Evolutionary conservation across 2,329 filamentous ascomycete genomes (phyloP), one percentile per base, ranked within the genome.

Genomic region (Colletotrichum lini): DNA sequence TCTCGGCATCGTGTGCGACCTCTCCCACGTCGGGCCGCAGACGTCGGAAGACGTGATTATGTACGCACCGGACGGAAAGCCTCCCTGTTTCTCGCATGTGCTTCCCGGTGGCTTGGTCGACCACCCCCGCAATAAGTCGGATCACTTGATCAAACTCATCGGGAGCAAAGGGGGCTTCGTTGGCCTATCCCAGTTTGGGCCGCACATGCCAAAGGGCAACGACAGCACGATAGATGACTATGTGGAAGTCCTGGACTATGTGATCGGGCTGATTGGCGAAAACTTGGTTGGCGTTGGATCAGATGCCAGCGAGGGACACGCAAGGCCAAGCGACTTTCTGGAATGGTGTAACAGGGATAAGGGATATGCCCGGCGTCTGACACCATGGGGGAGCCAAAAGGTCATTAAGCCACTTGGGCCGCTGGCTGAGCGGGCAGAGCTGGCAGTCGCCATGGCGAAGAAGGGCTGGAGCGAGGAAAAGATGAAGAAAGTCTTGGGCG

Each of bases 181-280:
- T n/a, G 80, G 80, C 3, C 73, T 82, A 9, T 80, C 77, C 8
- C 81, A 83, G 64, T 83, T 83, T 64, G 80, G 80, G 2, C 81
- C 80, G 16, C 80, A 83, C 70, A 82, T 82, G 81, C 73, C 73
- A 49, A 80, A 79, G 60, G 81, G 80, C 3, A 82, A 83, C 72
- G 81, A 83, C 60, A 82, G 78, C 74, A 82, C 80, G 1, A 78
- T 83, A n/a, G 80, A 82, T 50, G 81, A 83, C 73, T 83, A 82
- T 63, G 81, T 82, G 21, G 78, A 79, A n/a, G 80, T 80, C 1
- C 71, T 83, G 8, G 82, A 82, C 72, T 82, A 82, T 60, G 79
- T 81, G 2, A 81, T 82, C 13, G 74, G 77, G 0, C 69, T 82
- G 18, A 75, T 81, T 16, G 80, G 80, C 2, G 80, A 82, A 69